Evolutionary conservation across 768 basidiomycete genomes (phyloP).

Genomic region (Vishniacozyma victoriae): DNA sequence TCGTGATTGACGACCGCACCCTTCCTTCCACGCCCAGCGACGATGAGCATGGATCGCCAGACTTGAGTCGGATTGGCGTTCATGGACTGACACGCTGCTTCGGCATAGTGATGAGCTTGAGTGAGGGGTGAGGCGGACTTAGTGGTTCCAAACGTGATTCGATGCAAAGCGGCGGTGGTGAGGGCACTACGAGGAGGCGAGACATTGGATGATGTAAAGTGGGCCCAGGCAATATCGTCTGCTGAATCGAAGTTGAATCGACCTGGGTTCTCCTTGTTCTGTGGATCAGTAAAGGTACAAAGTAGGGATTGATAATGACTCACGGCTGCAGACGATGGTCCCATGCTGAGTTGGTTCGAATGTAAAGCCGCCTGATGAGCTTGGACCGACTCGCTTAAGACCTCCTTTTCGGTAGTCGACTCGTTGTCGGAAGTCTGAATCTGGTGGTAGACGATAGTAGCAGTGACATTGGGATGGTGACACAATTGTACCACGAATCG

Average conservation of each 20-base stretch:
- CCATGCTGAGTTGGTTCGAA: constrained; percentile 36
- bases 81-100: constrained; percentile 49
- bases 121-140: constrained; percentile 40
- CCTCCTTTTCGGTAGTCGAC: not conserved
- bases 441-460: constrained; percentile 64
- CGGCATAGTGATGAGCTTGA: constrained; percentile 56
- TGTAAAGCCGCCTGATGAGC: constrained; percentile 38
- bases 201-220: constrained; percentile 51
- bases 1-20: constrained; percentile 59
- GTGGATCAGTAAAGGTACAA: not conserved
- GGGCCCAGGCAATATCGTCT: constrained; percentile 71
- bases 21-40: constrained; percentile 59
- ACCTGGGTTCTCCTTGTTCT: constrained; percentile 56
- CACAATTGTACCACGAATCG: constrained; percentile 77
- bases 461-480: constrained; percentile 59
- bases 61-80: not conserved
- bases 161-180: constrained; percentile 52
- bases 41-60: constrained; percentile 56
- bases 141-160: constrained; percentile 59
- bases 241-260: constrained; percentile 72
- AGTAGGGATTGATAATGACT: not conserved
- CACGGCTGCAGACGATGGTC: constrained; percentile 2
- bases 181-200: constrained; percentile 14
- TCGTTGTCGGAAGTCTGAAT: not conserved
- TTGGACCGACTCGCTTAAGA: constrained; percentile 21